Percentiles rank a stretch among this genome's conserved stretches.
phyloP scores from a whole-genome alignment of 1,139 yeast species.

The Pichia sp. region DNA sequence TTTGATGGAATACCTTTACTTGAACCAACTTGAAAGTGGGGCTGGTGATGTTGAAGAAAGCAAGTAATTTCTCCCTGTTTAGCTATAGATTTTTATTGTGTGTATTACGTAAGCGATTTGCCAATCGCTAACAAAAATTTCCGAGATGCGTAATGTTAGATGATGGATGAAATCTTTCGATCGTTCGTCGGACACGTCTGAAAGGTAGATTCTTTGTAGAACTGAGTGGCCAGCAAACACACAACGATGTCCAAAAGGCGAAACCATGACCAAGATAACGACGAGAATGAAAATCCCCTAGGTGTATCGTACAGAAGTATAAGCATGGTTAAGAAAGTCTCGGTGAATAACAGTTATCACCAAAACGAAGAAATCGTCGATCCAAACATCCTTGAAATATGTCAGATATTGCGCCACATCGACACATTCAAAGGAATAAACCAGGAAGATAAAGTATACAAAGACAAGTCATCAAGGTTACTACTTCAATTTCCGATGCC shows the following conservation, averaged over 20 bases:
- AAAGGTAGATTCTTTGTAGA: no score
- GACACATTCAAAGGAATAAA: background rate
- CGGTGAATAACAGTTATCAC: background rate
- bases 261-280: background rate
- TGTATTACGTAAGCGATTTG: slow-evolving; percentile 4
- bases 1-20: slow-evolving; percentile 10
- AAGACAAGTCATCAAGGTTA: background rate
- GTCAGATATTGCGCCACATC: background rate
- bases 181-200: no score
- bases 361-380: slow-evolving; percentile 1
- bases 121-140: no score
- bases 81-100: no score
- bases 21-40: background rate
- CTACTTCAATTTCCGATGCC: slow-evolving; percentile 1
- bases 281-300: background rate
- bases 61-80: no score
- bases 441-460: background rate
- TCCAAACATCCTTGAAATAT: slow-evolving; percentile 1
- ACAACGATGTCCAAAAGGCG: background rate
- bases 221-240: no score
- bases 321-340: background rate
- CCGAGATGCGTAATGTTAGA: no score
- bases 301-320: background rate
- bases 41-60: no score
- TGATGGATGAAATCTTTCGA: no score